These are phyloP conservation scores for Starmerella asiatica DNA, from an alignment of 805 yeast genomes.

Conservation along the genomic window DNA sequence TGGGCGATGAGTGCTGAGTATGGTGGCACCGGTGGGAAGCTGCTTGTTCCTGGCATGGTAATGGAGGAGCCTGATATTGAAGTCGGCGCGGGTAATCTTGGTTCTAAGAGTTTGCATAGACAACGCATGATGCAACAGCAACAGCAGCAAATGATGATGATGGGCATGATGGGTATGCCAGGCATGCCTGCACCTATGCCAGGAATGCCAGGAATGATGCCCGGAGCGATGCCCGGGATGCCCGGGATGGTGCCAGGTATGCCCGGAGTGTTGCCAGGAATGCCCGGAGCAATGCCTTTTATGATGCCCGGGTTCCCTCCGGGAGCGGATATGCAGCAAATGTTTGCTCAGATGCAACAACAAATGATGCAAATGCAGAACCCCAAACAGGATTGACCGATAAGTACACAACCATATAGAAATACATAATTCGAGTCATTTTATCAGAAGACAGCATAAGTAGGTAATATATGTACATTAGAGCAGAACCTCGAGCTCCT, in stretches of 20 bases:
- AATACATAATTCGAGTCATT: background rate
- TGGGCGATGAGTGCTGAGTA: conserved; percentile 87
- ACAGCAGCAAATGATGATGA: conserved; percentile 10
- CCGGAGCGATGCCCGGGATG: conserved; percentile 12
- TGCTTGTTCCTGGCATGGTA: conserved; percentile 61
- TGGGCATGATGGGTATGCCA: conserved; percentile 18
- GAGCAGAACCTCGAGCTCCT: conserved; percentile 14
- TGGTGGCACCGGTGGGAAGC: conserved; percentile 94
- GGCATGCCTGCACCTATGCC: conserved; percentile 19
- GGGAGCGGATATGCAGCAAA: conserved; percentile 17
- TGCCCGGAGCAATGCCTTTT: conserved; percentile 10
- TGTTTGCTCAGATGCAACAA: conserved; percentile 20
- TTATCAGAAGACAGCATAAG: background rate
- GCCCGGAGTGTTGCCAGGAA: conserved; percentile 18
- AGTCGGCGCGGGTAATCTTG: conserved; percentile 80
- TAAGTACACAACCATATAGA: background rate
- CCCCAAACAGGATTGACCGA: conserved; percentile 5
- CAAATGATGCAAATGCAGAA: conserved; percentile 16
- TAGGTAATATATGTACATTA: conserved; percentile 6
- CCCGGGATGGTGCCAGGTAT: conserved; percentile 18
- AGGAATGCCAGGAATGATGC: conserved; percentile 22
- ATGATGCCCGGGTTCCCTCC: conserved; percentile 27
- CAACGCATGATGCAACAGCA: conserved; percentile 11
- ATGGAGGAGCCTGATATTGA: conserved; percentile 97
- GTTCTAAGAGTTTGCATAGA: conserved; percentile 9